Percentiles rank a stretch among this genome's conserved stretches.
Conservation (phyloP, 345 rosid genomes). For the Triadica sebifera region DNA sequence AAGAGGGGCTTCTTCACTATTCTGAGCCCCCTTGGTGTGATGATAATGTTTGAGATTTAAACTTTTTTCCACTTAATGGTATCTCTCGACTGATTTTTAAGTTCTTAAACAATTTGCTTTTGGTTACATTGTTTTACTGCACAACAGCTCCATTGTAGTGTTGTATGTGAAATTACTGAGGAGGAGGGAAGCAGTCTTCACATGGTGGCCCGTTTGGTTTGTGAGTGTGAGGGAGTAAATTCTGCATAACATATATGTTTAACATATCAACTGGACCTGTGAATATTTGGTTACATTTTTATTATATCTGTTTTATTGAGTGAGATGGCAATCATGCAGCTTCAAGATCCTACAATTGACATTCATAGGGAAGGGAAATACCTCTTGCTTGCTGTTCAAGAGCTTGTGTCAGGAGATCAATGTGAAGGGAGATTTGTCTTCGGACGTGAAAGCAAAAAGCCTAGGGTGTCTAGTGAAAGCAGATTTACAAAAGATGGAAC, state of each 20-base stretch:
- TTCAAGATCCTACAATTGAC: constrained; percentile 67
- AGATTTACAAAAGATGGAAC: constrained; percentile 77
- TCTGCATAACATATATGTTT: background rate
- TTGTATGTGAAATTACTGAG: background rate
- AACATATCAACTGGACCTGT: background rate
- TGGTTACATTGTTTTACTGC: background rate
- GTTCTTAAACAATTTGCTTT: background rate
- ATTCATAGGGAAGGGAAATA: constrained; percentile 87
- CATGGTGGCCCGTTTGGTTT: background rate
- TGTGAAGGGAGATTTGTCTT: constrained; percentile 97
- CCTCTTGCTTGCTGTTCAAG: constrained; percentile 87
- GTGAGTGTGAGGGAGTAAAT: background rate
- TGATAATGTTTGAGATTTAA: background rate
- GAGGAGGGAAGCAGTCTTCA: too few species aligned
- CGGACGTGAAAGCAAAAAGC: constrained; percentile 73
- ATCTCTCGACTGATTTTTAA: background rate
- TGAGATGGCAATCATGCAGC: constrained; percentile 48
- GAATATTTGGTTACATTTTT: background rate
- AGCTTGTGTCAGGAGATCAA: constrained; percentile 84
- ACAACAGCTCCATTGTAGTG: background rate
- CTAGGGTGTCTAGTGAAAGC: constrained; percentile 46
- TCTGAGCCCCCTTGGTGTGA: background rate
- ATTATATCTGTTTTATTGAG: background rate
- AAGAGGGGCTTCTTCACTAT: too few species aligned
- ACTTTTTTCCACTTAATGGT: background rate